Conservation (phyloP, 306 rosid species). For the Dicorynia guianensis region DNA sequence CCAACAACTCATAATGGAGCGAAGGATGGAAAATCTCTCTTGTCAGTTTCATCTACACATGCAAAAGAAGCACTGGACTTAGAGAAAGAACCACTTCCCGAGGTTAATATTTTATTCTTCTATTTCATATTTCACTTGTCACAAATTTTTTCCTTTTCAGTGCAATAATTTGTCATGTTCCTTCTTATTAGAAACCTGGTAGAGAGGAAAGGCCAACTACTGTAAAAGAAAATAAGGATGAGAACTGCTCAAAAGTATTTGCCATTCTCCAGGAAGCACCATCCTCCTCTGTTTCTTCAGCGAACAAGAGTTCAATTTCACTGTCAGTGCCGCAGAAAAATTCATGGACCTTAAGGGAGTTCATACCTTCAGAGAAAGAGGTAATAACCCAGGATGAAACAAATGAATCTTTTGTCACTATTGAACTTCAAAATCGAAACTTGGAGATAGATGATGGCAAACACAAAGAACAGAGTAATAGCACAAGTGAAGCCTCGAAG, state of each 20-base stretch:
- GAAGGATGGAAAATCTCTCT: conserved; percentile 69
- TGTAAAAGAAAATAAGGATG: conserved; percentile 60
- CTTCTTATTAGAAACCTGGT: conserved; percentile 54
- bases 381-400: conserved; percentile 51
- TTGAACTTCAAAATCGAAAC: conserved; percentile 59
- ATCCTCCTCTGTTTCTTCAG: conserved; percentile 66
- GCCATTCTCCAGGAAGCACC: conserved; percentile 64
- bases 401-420: conserved; percentile 54
- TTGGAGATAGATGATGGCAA: conserved; percentile 57
- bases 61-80: conserved; percentile 66
- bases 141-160: conserved; percentile 30
- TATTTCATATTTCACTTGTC: conserved; percentile 16
- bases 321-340: conserved; percentile 49
- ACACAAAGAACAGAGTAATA: conserved; percentile 53
- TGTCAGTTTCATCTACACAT: conserved; percentile 59
- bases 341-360: conserved; percentile 58
- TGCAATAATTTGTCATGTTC: conserved; percentile 29
- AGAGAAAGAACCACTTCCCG: conserved; percentile 70
- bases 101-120: conserved; percentile 59
- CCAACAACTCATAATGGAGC: conserved; percentile 59
- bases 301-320: conserved; percentile 54
- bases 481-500: conserved; percentile 52
- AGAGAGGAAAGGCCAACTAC: conserved; percentile 57
- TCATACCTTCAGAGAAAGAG: conserved; percentile 69
- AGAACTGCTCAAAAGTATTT: conserved; percentile 59